Conservation (phyloP, 176 grass and related monocot genomes). For the Cocos nucifera region DNA sequence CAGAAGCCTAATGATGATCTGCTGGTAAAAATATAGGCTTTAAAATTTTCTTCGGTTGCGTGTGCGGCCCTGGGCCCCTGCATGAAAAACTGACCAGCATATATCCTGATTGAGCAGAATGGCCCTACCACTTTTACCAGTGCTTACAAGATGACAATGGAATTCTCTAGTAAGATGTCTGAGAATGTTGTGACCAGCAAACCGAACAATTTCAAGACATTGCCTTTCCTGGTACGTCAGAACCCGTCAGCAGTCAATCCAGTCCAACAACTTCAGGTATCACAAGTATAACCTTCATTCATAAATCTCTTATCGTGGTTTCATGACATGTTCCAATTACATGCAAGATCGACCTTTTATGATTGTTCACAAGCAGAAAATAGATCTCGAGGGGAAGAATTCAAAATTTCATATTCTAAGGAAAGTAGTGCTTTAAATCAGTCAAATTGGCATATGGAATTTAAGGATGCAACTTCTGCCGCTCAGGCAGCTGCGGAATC, state of each 20-base stretch:
- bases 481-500: slow-evolving; percentile 9
- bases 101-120: slow-evolving; percentile 26
- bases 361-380: slow-evolving; percentile 1
- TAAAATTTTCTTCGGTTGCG: not conserved
- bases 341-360: not conserved
- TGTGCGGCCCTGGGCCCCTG: too few relatives aligned
- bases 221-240: slow-evolving; percentile 16
- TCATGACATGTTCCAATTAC: too few relatives aligned
- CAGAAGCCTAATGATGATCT: not conserved
- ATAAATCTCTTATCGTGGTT: too few relatives aligned
- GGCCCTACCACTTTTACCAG: slow-evolving; percentile 44
- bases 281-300: too few relatives aligned
- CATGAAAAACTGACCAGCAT: too few relatives aligned
- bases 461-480: slow-evolving; percentile 4
- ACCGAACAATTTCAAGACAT: not conserved
- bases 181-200: slow-evolving; percentile 11
- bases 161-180: slow-evolving; percentile 15
- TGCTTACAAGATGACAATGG: slow-evolving; percentile 24
- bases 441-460: slow-evolving; percentile 3
- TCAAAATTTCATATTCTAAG: not conserved
- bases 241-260: slow-evolving; percentile 23
- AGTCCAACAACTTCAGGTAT: slow-evolving; percentile 6
- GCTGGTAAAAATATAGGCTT: slow-evolving; percentile 4
- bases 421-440: not conserved
- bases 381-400: not conserved